These are phyloP conservation scores for Paecilomyces sp. DNA, from an alignment of 2,329 filamentous ascomycete genomes.

Conservation along the genomic window DNA sequence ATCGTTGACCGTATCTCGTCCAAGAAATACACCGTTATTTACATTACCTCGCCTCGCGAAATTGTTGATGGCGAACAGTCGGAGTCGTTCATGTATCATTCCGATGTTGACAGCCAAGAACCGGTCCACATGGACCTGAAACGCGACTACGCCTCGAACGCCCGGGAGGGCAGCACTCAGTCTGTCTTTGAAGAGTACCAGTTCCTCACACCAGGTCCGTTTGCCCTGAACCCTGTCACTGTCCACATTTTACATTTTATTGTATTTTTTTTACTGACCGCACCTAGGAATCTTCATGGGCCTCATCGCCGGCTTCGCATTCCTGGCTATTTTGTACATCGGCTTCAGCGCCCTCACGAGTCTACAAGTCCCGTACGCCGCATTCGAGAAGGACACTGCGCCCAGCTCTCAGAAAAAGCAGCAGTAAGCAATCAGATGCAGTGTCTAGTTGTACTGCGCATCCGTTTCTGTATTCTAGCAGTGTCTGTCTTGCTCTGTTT, in stretches of 20 bases:
- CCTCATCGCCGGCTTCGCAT: conserved; percentile 60
- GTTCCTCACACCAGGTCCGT: conserved; percentile 79
- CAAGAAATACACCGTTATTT: conserved; percentile 65
- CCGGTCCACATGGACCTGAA: conserved; percentile 66
- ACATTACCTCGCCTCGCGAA: conserved; percentile 56
- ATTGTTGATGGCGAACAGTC: conserved; percentile 14
- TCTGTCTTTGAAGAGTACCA: conserved; percentile 81
- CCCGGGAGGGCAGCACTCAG: conserved; percentile 31
- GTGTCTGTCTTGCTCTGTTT: neutral
- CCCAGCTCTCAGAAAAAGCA: conserved; percentile 80
- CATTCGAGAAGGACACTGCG: conserved; percentile 94
- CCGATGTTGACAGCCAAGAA: conserved; percentile 53
- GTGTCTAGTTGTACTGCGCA: neutral
- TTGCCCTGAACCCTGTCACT: neutral
- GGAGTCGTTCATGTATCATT: conserved; percentile 50
- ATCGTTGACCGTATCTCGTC: conserved; percentile 41
- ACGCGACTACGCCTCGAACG: conserved; percentile 46
- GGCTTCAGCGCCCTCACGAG: conserved; percentile 70
- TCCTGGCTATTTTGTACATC: conserved; percentile 71
- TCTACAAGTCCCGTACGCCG: conserved; percentile 83
- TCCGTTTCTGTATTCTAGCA: neutral
- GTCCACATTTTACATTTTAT: neutral
- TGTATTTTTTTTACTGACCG: conserved; percentile 2
- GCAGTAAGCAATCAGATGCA: conserved; percentile 36
- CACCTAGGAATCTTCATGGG: conserved; percentile 78